Conservation (phyloP, 192 early-diverging fungal genomes). For the Coemansia pectinata region DNA sequence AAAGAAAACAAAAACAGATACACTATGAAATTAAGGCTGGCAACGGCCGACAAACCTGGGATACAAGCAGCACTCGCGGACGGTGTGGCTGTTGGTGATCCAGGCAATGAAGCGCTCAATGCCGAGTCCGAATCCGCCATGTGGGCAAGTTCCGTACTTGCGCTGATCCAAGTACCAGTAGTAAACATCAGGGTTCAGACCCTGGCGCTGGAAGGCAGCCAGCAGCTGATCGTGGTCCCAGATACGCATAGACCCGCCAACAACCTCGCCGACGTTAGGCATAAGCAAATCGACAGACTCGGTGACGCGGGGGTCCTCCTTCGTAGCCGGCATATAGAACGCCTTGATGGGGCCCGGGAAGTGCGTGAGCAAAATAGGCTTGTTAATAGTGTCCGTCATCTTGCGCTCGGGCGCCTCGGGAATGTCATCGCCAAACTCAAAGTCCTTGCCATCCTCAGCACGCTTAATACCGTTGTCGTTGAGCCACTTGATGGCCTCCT, state of each 20-base stretch:
- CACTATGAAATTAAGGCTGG: conserved; percentile 60
- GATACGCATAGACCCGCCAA: conserved; percentile 98
- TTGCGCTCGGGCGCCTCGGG: conserved; percentile 95
- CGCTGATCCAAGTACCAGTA: conserved; percentile 99
- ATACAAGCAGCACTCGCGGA: conserved; percentile 89
- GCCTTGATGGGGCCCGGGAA: conserved; percentile 99
- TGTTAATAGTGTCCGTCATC: conserved; percentile 98
- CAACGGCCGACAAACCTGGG: conserved; percentile 90
- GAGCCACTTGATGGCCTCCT: conserved; percentile 94
- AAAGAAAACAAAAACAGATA: neutral
- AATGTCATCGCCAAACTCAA: conserved; percentile 98
- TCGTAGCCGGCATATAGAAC: conserved; percentile 98
- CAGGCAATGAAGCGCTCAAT: conserved; percentile 97
- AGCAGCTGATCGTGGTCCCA: conserved; percentile 79
- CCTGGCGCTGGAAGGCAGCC: conserved; percentile 84
- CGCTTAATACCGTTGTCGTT: conserved; percentile 88
- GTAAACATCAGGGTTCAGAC: conserved; percentile 91
- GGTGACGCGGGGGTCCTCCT: conserved; percentile 81
- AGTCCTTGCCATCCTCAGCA: conserved; percentile 81
- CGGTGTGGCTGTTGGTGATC: conserved; percentile 88
- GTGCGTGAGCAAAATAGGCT: conserved; percentile 91
- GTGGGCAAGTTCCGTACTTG: conserved; percentile 95
- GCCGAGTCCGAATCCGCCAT: conserved; percentile 98
- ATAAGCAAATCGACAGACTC: conserved; percentile 98
- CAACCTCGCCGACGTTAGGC: conserved; percentile 98